Base-by-base conservation (phyloP, 129 eudicot species). In the Lonicera japonica region DNA sequence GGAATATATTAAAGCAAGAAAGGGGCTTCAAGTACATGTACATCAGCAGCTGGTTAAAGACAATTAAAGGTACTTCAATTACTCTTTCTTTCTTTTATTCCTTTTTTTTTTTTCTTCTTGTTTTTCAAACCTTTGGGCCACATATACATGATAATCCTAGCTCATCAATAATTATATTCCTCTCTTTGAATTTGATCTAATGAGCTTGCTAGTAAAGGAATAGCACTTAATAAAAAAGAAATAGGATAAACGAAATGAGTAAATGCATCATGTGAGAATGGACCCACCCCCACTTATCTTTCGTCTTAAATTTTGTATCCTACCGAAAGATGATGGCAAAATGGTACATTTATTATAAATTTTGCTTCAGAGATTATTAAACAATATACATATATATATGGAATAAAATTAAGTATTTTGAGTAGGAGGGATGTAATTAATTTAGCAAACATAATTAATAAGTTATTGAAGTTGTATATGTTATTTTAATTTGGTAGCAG, bases 61-160 rank as follows among this genome's bases (percentile, higher is more conserved):
- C 72, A 81, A n/a, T n/a, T n/a, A n/a, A 83, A 86, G 79, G 63
- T 63, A 55, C 72, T 36, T 45, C 55, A 48, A 45, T 50, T 13
- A 5, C 56, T 39, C 45, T 14, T 57, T 17, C 17, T 55, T 60
- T 43, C n/a, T 18, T 29, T 29, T 29, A 1, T 29, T 29, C 6
- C 6, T 29, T 67, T 68, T 70, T 73, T 57, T 29, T 29, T 29
- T 6, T 29, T 29, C 6, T 2, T 2, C 76, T 70, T 70, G 46
- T 69, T 71, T 82, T 83, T 85, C 88, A 74, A 29, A 75, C 82
- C 70, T 73, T 78, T 85, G 90, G 81, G 80, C 87, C 90, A 80
- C 83, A 72, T 73, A 40, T n/a, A 29, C 36, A 29, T 29, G 36
- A 29, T 29, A 29, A 29, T 29, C 2, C 36, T 72, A 66, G 68